Base-by-base conservation (phyloP, 805 yeast genomes). In the Lachancea nothofagi region DNA sequence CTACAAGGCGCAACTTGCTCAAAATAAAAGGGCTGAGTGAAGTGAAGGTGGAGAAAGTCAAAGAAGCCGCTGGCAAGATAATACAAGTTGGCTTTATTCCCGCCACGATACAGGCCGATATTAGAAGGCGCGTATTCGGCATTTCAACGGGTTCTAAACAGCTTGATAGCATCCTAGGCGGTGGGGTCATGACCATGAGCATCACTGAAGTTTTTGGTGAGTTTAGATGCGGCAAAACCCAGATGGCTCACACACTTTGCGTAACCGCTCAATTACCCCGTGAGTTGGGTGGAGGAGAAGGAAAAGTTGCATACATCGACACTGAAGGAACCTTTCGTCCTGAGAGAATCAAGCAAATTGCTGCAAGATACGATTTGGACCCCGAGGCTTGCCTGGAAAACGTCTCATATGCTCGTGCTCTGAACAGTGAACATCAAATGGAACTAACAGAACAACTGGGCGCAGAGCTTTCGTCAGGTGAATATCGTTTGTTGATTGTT, bases 311-410 rank as follows among this genome's bases (percentile, higher is more conserved):
- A 7, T 83, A 77, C 51, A 78, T 83, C 43, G 90, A 83, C 53
- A 82, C 90, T 0, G 90, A 83, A 55, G 90, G 90, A 4, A 83
- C 90, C 1, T 83, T 83, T 48, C 71, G 90, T 42, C 90, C 90
- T 2, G 86, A 80, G 44, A 67, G 80, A 54, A 71, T 76, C 37
- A 64, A 60, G 28, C 74, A 79, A 29, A 83, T 83, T 49, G 87
- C 90, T 1, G 76, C 71, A 46, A 63, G 85, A 41, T 83, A 75
- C 57, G 83, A 77, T 0, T 68, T 83, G 43, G 84, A 82, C 49
- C 78, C 85, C 1, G 81, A 78, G 45, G 75, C 76, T 26, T 78
- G 86, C 45, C 64, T 81, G 37, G 86, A 78, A 48, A 82, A 78
- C 49, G 80, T 82, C 25, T 78, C 84, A 1, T 83, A 82, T 51